A percentile compares a stretch with the other conserved stretches of the same genome.
Conservation (phyloP, 805 yeast species). For the Monosporozyma yasuniensis region DNA sequence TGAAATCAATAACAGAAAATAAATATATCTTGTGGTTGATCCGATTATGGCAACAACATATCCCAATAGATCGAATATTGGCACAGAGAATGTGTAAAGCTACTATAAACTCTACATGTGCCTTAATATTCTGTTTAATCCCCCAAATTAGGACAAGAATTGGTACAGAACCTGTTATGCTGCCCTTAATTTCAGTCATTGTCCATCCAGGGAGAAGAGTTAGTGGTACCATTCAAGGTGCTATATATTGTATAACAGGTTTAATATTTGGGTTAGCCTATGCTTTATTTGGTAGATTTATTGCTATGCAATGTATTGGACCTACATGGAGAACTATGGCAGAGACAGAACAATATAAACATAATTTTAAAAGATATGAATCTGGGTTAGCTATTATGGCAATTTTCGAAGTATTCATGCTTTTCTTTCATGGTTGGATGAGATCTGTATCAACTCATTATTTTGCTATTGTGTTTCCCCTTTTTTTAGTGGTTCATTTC, state of each 20-base stretch:
- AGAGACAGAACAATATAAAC: constrained; percentile 26
- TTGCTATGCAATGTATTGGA: constrained; percentile 34
- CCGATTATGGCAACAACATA: constrained; percentile 11
- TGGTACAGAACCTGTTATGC: constrained; percentile 37
- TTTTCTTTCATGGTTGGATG: constrained; percentile 42
- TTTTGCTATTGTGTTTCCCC: constrained; percentile 39
- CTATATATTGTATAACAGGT: constrained; percentile 35
- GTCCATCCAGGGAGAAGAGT: constrained; percentile 44
- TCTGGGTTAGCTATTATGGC: constrained; percentile 38
- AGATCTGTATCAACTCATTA: constrained; percentile 39
- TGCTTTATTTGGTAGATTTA: constrained; percentile 34
- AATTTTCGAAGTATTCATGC: constrained; percentile 38
- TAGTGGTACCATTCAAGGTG: constrained; percentile 39
- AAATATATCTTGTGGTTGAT: background rate
- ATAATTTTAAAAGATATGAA: constrained; percentile 28
- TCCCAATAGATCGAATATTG: constrained; percentile 29
- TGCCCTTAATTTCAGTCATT: constrained; percentile 39
- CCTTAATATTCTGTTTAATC: constrained; percentile 35
- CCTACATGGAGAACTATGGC: constrained; percentile 17
- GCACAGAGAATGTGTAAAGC: constrained; percentile 33
- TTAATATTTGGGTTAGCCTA: constrained; percentile 36
- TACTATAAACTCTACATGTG: constrained; percentile 33
- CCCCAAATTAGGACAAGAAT: constrained; percentile 29
- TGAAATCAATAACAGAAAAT: background rate
- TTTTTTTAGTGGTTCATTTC: constrained; percentile 45